phyloP scores from a whole-genome alignment of 2,329 filamentous ascomycete genomes.

The Hypoxylon sp. region DNA sequence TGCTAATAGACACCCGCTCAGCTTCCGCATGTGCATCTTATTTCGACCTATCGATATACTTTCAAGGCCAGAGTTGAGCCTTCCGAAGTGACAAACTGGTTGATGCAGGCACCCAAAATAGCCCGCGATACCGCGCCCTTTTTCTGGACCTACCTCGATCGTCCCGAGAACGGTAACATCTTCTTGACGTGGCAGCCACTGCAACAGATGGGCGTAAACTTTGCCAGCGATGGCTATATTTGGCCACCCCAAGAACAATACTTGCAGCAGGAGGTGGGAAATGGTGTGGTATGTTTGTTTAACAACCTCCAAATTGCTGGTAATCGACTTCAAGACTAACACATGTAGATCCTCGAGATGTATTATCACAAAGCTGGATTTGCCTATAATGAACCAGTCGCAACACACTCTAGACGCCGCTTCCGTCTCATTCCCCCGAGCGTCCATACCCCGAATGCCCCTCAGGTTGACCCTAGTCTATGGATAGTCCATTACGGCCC shows the following conservation, averaged over 20 bases:
- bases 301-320: constrained; percentile 11
- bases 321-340: constrained; percentile 42
- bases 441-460: constrained; percentile 76
- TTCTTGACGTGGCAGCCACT: constrained; percentile 91
- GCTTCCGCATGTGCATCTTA: constrained; percentile 90
- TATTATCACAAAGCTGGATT: constrained; percentile 87
- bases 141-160: constrained; percentile 92
- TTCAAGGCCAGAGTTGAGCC: constrained; percentile 78
- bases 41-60: constrained; percentile 87
- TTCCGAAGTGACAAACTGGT: constrained; percentile 84
- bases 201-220: constrained; percentile 77
- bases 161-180: constrained; percentile 84
- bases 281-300: constrained; percentile 66
- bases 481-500: constrained; percentile 94
- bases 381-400: constrained; percentile 79
- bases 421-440: constrained; percentile 86
- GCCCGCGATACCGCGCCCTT: constrained; percentile 88
- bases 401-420: constrained; percentile 84
- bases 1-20: constrained; percentile 33
- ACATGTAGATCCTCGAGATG: constrained; percentile 85
- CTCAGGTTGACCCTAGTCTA: constrained; percentile 82
- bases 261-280: constrained; percentile 79
- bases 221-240: constrained; percentile 91
- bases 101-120: constrained; percentile 86
- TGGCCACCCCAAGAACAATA: constrained; percentile 87